Evolutionary conservation across 2,329 filamentous ascomycete species (phyloP), one percentile per base, ranked within the genome.

Genomic region (Arthroderma sp.): DNA sequence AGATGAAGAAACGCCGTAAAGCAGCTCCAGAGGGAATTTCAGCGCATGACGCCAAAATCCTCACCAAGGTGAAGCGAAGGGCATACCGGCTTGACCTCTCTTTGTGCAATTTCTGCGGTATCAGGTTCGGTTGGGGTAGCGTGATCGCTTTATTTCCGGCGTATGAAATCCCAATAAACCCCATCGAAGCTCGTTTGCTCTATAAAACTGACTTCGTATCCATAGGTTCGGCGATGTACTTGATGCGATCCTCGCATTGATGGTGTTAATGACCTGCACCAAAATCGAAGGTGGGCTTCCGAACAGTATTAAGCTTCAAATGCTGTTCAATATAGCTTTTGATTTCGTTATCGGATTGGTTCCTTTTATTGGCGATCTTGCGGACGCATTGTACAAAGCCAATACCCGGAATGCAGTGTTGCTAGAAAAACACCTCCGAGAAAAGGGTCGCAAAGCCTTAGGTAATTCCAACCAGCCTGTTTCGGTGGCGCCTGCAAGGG

Each of bases 121-220:
- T 94, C 48, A 77, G 81, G 47, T 88, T 96, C 58, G 91, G 91
- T 44, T 95, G 87, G 86, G 78, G 84, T 42, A 83, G 82, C 54
- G 75, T 94, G 47, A 85, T 96, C 55, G 91, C 82, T 9, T 60
- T 96, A 5, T 64, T 96, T 44, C 91, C 91, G 54, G 77, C 77
- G 76, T 86, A 73, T 72, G 83, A 74, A 45, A 8, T 51, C n/a
- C n/a, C 32, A n/a, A 15, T 37, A 39, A 11, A 41, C 22, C 7
- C 40, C 4, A 29, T 1, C 30, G 30, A 10, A 29, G 38, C 15
- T n/a, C 36, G 32, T 41, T 39, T 11, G 15, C 22, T 15, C 33
- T 27, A 27, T 22, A 37, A 36, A n/a, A 29, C 46, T 47, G 32
- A 44, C 38, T 41, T 22, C 5, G 15, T 31, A n/a, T 30, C 29